These are phyloP conservation scores for Kalaharituber pfeilii DNA, from an alignment of 2,329 filamentous ascomycete species.

Conservation along the genomic window DNA sequence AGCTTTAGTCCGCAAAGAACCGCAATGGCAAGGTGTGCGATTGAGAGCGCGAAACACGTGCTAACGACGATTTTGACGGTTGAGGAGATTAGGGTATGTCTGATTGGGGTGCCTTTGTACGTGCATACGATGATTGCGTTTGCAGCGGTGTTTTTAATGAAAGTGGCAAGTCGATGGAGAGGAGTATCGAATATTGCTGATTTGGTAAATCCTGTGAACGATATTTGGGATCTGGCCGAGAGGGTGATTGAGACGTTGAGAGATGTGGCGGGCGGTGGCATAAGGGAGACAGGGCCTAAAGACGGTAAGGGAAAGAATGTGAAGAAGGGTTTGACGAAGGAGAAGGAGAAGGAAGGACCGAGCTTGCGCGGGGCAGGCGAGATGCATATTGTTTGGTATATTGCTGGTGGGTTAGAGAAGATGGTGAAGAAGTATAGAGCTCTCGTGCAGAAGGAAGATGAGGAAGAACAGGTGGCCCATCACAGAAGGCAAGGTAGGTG, in stretches of 20 bases:
- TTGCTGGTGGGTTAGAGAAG: slow-evolving; percentile 16
- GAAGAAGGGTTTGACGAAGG: background rate
- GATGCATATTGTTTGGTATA: slow-evolving; percentile 16
- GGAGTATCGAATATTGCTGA: slow-evolving; percentile 3
- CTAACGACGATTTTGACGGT: slow-evolving; percentile 20
- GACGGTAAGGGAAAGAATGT: background rate
- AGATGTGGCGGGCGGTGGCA: slow-evolving; percentile 2
- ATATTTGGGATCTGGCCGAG: slow-evolving; percentile 15
- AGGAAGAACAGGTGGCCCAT: slow-evolving; percentile 13
- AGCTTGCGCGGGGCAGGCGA: slow-evolving; percentile 11
- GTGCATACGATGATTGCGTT: slow-evolving; percentile 25
- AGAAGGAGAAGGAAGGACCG: background rate
- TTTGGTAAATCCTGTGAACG: slow-evolving; percentile 8
- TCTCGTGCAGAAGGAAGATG: slow-evolving; percentile 12
- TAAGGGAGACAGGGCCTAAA: background rate
- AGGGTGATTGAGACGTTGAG: slow-evolving; percentile 15
- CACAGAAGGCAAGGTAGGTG: slow-evolving; percentile 5
- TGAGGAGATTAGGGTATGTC: slow-evolving; percentile 18
- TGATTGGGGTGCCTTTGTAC: slow-evolving; percentile 23
- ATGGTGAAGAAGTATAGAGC: slow-evolving; percentile 15
- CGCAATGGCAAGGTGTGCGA: slow-evolving; percentile 3
- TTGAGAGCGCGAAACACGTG: slow-evolving; percentile 16
- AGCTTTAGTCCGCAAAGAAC: background rate
- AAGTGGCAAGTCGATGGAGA: slow-evolving; percentile 16
- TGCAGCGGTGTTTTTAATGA: slow-evolving; percentile 21